Evolutionary conservation across 2,329 filamentous ascomycete genomes (phyloP), one percentile per base, ranked within the genome.

Genomic region (Penicillium verrucosum): DNA sequence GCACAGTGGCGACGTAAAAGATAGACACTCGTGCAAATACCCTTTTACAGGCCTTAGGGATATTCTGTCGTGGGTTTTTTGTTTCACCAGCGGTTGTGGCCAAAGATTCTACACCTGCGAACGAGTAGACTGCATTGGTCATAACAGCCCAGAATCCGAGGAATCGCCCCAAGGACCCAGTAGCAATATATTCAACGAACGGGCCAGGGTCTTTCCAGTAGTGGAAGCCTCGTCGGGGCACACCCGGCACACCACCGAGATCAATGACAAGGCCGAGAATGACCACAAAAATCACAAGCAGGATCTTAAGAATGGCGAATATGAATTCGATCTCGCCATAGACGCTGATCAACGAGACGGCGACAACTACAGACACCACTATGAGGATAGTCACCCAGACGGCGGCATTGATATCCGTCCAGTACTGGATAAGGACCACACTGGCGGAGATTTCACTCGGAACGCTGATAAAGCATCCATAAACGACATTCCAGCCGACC

Each of bases 141-240:
- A 83, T 78, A 49, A 77, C 78, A 30, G 70, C 73, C 74, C 78
- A 86, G 60, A 83, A 84, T 16, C 82, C 84, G 5, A 89, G 77
- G 66, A 90, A 90, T 14, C 79, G 77, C 14, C 87, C 87, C 75
- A 79, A 83, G 4, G 67, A 63, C 0, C 84, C 85, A 0, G 74
- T 76, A 3, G 79, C 78, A n/a, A 89, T 81, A 66, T 87, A 84
- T 64, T 87, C 82, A 34, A 86, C 84, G 63, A 89, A 87, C 0
- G 86, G 84, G 1, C 86, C 87, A 0, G 88, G 88, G 32, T 85
- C 72, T 23, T 74, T 82, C 89, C 88, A 92, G 72, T 89, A 89
- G 38, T 78, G 73, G 70, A 90, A 90, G 2, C 88, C 88, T 50
- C 85, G 79, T 5, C 82, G 76, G 21, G 82, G 78, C 0, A 80